Conservation (phyloP, 192 early-diverging fungal genomes). For the Spinellus fusiger region DNA sequence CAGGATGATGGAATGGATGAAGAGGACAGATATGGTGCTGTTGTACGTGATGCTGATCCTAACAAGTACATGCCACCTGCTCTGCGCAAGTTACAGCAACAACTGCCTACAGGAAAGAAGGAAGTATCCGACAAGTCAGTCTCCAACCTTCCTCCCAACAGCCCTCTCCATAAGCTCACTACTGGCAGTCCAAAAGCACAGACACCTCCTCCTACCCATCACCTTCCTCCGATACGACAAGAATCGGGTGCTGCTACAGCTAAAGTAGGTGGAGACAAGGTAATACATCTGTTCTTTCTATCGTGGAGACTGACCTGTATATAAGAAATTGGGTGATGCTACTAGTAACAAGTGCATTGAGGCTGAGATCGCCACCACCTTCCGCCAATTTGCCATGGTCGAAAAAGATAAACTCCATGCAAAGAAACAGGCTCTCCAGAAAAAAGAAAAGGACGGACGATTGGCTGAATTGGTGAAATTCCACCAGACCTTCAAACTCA, state of each 20-base stretch:
- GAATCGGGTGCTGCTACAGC: constrained; percentile 6
- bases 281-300: background rate
- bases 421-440: constrained; percentile 64
- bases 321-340: background rate
- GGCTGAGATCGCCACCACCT: constrained; percentile 51
- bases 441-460: constrained; percentile 67
- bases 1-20: constrained; percentile 76
- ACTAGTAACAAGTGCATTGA: constrained; percentile 18
- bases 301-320: background rate
- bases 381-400: constrained; percentile 59
- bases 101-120: constrained; percentile 22
- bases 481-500: constrained; percentile 73
- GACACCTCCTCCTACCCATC: constrained; percentile 8
- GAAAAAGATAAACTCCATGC: constrained; percentile 77
- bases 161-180: constrained; percentile 20
- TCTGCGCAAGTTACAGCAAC: constrained; percentile 50
- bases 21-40: constrained; percentile 83
- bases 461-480: constrained; percentile 79
- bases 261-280: constrained; percentile 1
- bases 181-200: constrained; percentile 21
- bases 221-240: constrained; percentile 6
- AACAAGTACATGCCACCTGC: constrained; percentile 89
- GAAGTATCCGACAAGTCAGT: background rate
- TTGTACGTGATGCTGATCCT: constrained; percentile 61
- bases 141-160: constrained; percentile 10